Evolutionary conservation across 163 green algal genomes (phyloP).

Genomic region (Chlorella variabilis): DNA sequence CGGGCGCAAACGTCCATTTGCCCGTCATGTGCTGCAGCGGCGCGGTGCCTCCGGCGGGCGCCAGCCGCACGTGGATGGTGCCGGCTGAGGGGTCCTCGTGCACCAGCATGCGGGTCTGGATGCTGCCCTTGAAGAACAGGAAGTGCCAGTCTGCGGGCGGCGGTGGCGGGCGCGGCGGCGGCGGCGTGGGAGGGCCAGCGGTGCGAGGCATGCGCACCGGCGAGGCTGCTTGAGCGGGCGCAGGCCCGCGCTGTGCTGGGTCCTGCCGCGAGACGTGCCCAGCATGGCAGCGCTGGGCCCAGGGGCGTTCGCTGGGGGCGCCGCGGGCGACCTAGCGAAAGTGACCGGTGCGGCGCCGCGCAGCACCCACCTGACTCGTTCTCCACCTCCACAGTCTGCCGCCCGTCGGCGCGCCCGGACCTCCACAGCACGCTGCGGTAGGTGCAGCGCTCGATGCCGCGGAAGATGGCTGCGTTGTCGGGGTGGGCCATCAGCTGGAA

Average conservation of each 20-base stretch:
- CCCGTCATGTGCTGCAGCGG: constrained; percentile 13
- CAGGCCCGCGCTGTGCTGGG: no score
- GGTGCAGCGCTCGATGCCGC: constrained; percentile 43
- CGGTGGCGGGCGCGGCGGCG: no score
- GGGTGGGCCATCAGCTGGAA: constrained; percentile 31
- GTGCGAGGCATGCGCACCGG: no score
- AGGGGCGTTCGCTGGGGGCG: no score
- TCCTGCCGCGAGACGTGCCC: no score
- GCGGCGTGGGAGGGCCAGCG: background rate
- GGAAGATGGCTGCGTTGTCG: constrained; percentile 40
- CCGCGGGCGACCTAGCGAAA: no score
- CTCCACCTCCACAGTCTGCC: constrained; percentile 23
- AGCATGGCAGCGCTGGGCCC: no score
- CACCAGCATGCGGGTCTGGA: constrained; percentile 37
- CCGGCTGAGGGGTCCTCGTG: constrained; percentile 13
- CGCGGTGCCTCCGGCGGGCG: constrained; percentile 11
- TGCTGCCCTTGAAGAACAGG: constrained; percentile 38
- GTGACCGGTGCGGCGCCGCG: no score
- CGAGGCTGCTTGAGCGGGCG: no score
- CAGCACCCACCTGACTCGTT: constrained; percentile 18
- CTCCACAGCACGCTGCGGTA: constrained; percentile 26
- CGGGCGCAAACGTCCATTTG: constrained; percentile 3
- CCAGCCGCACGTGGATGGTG: constrained; percentile 29
- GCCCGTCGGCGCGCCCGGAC: background rate
- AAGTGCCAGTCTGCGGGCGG: constrained; percentile 37